Conservation (phyloP, 2,329 filamentous ascomycete species). For the Fusarium sp. region DNA sequence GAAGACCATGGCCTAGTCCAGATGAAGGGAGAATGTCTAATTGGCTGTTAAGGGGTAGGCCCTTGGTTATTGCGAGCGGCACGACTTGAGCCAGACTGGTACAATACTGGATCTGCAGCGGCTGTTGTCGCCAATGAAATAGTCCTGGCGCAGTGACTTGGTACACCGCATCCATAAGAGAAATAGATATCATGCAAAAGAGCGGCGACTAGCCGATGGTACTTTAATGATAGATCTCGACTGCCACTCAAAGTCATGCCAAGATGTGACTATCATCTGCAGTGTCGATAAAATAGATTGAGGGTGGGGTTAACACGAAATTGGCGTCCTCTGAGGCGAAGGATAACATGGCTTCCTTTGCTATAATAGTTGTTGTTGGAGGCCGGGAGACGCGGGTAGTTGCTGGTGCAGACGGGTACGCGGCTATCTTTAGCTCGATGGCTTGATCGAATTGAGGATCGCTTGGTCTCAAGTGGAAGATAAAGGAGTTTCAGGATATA, state of each 20-base stretch:
- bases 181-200: neutral
- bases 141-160: constrained; percentile 2
- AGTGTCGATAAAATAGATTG: constrained; percentile 27
- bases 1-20: constrained; percentile 1
- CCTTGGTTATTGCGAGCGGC: constrained; percentile 31
- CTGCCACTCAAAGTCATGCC: constrained; percentile 5
- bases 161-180: constrained; percentile 15
- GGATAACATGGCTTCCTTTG: constrained; percentile 10
- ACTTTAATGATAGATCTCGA: neutral
- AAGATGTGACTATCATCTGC: constrained; percentile 30
- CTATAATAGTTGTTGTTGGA: neutral
- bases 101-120: neutral
- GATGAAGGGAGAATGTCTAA: neutral
- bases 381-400: neutral
- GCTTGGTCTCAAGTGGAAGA: constrained; percentile 7
- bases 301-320: constrained; percentile 8
- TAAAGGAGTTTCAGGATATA: constrained; percentile 26
- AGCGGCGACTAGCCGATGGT: constrained; percentile 18
- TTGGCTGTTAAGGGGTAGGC: constrained; percentile 16
- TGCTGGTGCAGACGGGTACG: constrained; percentile 28
- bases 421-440: constrained; percentile 24
- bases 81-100: neutral
- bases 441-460: constrained; percentile 6
- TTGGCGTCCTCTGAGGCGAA: neutral
- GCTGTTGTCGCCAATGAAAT: constrained; percentile 10